Base-by-base conservation (phyloP, 108 stramenopile species). In the Pseudonitzschia pungens region DNA sequence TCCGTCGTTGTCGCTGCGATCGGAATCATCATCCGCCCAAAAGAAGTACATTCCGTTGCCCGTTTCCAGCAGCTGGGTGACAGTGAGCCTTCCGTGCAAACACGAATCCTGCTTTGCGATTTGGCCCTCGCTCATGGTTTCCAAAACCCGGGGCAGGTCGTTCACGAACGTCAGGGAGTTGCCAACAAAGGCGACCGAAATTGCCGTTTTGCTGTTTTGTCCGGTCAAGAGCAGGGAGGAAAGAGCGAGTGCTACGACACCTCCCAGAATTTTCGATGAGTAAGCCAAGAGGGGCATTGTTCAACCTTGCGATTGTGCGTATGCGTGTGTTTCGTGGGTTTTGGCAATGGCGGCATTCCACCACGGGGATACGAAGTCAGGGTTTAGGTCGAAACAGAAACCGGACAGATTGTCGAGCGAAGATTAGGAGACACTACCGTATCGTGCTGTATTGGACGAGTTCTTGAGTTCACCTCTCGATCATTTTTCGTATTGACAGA, bases 11-110 rank as follows among this genome's bases (percentile, higher is more conserved):
- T 68, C 18, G 3, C 45, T 12, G 18, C 18, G 16, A 12, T 48
- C 45, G 7, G 77, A 69, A 42, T 75, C 36, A 4, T 56, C 55
- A 28, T 75, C 32, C 12, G 56, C 55, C 72, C 78, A 86, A 48
- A 65, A 55, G 4, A 66, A 45, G 58, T 68, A 74, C 85, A 86
- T 86, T 12, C 82, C 82, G 74, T 82, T 86, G 42, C 85, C 85
- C 31, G 51, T 60, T n/a, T 78, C 33, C 24, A 73, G 20, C 15
- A 86, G 32, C 0, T 79, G 44, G n/a, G 60, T 44, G 4, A 75
- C 48, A 4, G 28, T 43, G 36, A 62, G 40, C 28, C 56, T 36
- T 9, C 74, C 74, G 50, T 81, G 82, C 20, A 86, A 33, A 21
- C 65, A 54, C 11, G 85, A 86, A 59, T 81, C 71, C 75, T 86